Evolutionary conservation across 192 early-diverging fungal species (phyloP).

Genomic region (Backusella tuberculispora): DNA sequence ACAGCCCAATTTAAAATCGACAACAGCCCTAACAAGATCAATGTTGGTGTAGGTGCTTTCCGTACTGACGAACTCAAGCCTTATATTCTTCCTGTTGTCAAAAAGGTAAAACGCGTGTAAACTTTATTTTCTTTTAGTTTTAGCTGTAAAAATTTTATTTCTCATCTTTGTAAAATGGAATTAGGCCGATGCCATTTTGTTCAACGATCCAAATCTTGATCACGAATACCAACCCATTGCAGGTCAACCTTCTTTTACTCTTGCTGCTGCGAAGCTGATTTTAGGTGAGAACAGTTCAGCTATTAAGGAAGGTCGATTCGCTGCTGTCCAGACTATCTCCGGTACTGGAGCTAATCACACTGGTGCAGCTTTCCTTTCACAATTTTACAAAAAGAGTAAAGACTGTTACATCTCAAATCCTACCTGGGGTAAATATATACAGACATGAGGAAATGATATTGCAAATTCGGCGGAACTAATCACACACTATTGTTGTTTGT

Average conservation of each 20-base stretch:
- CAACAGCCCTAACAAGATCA: constrained; percentile 78
- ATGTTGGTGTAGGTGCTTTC: constrained; percentile 96
- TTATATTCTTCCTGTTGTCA: constrained; percentile 94
- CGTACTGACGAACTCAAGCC: constrained; percentile 91
- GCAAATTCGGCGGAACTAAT: background rate
- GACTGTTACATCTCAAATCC: constrained; percentile 91
- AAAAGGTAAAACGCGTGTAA: constrained; percentile 62
- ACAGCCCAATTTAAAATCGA: constrained; percentile 86
- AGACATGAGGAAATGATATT: background rate
- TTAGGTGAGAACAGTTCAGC: constrained; percentile 71
- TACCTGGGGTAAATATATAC: constrained; percentile 80
- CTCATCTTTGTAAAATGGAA: background rate
- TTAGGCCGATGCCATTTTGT: constrained; percentile 77
- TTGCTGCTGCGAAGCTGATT: constrained; percentile 80
- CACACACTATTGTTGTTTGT: background rate
- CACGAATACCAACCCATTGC: constrained; percentile 96
- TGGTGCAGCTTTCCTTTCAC: constrained; percentile 81
- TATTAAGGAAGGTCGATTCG: constrained; percentile 37
- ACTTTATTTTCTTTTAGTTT: background rate
- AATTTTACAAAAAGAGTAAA: constrained; percentile 66
- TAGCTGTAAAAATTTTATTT: background rate
- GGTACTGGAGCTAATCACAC: constrained; percentile 92
- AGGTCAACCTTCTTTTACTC: constrained; percentile 80
- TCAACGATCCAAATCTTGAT: constrained; percentile 72
- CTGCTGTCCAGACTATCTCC: constrained; percentile 88